Conservation (phyloP, 371 early-diverging fungal species). For the Mucor indicus region DNA sequence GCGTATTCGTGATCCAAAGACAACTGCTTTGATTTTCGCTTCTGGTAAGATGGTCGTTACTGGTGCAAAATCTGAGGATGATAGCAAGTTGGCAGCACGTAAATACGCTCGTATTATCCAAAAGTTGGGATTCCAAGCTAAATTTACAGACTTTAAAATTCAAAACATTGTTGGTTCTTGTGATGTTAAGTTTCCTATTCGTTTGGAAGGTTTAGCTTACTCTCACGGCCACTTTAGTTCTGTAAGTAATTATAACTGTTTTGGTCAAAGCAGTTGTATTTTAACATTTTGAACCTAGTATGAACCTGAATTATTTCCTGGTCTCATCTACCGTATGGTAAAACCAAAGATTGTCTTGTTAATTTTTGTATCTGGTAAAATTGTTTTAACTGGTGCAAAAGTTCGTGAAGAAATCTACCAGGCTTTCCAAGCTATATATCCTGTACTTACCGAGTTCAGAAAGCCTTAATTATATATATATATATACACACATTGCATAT, state of each 20-base stretch:
- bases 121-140: constrained; percentile 98
- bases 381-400: constrained; percentile 99
- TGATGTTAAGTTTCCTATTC: constrained; percentile 99
- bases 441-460: constrained; percentile 92
- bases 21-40: constrained; percentile 99
- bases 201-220: constrained; percentile 98
- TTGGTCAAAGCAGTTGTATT: background rate
- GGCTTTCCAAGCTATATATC: constrained; percentile 99
- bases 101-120: constrained; percentile 99
- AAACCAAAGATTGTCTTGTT: constrained; percentile 99
- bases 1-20: constrained; percentile 99
- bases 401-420: constrained; percentile 99
- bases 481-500: no score
- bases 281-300: constrained; percentile 85
- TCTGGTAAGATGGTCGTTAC: constrained; percentile 99
- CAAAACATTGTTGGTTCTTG: constrained; percentile 99
- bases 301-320: constrained; percentile 99
- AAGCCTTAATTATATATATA: no score
- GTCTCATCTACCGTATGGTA: constrained; percentile 99
- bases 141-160: constrained; percentile 99
- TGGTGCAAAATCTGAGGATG: constrained; percentile 96
- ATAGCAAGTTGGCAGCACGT: constrained; percentile 96
- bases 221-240: constrained; percentile 98
- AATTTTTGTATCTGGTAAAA: constrained; percentile 99
- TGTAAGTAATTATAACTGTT: constrained; percentile 54